Base-by-base conservation (phyloP, 139 green algal species). In the Marvania coccoides region DNA sequence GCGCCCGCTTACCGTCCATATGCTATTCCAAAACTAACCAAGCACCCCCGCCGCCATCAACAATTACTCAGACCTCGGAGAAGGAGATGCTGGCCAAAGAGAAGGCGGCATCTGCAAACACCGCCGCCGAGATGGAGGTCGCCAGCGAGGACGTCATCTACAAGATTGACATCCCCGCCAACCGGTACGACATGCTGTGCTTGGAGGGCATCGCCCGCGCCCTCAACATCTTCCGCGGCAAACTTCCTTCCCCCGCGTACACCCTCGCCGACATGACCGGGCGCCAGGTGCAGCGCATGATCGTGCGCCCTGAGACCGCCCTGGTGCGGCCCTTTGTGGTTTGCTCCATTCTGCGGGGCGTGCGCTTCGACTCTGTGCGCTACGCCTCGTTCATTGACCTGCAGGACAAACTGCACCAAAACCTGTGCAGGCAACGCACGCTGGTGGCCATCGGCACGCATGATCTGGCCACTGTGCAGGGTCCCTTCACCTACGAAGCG, bases 161-260 rank as follows among this genome's bases (percentile, higher is more conserved):
- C 79, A 96, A 97, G 61, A 98, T 99, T 64, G 94, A 99, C 75
- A 97, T 99, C 62, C 94, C 94, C 26, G 94, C 94, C 62, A 99
- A 99, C 81, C 83, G 94, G 33, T 99, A 99, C 72, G 94, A 99
- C 79, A 96, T 99, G 85, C 83, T 99, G 45, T 99, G 95, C 81
- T 64, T 98, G 42, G 94, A 99, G 70, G 94, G 94, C 60, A 96
- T 99, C 51, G 77, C 91, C 0, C 83, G 93, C 34, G 90, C 94
- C 0, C 84, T 99, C 37, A 97, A 96, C 79, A 88, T 99, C 42
- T 99, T 99, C 82, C 81, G 73, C 10, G 77, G 83, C n/a, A 71
- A 69, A 13, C n/a, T 81, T 14, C 8, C 69, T 31, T 38, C 73
- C 14, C 86, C 88, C 2, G 39, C 71, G 10, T 99, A 95, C 82